Percentiles rank a stretch among this genome's conserved stretches.
phyloP scores from a whole-genome alignment of 2,329 filamentous ascomycete genomes.

The Penicillium vulpinum region DNA sequence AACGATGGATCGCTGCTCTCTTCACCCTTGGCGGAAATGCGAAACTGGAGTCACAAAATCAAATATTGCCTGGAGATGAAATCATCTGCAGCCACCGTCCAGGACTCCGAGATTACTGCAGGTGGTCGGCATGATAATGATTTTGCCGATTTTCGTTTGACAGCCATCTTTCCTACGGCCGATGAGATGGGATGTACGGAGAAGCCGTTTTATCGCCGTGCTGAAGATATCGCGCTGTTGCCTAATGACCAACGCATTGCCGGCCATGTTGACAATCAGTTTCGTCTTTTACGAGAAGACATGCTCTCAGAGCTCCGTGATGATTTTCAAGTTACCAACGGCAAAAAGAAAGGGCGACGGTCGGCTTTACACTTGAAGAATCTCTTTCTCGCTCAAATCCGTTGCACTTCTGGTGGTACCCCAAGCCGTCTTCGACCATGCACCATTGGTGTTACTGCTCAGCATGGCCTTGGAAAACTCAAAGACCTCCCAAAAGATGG shows the following conservation, averaged over 20 bases:
- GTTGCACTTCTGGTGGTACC: conserved; percentile 39
- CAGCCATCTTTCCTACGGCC: conserved; percentile 65
- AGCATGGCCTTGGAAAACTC: conserved; percentile 50
- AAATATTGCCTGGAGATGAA: conserved; percentile 39
- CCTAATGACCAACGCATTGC: conserved; percentile 41
- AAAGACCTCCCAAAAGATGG: conserved; percentile 24
- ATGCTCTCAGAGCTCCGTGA: conserved; percentile 66
- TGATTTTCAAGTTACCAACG: conserved; percentile 56
- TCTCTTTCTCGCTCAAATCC: conserved; percentile 27
- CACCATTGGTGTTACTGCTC: conserved; percentile 46
- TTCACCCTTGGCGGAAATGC: conserved; percentile 30
- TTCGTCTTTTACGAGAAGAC: conserved; percentile 69
- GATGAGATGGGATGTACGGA: conserved; percentile 62
- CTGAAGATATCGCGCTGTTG: conserved; percentile 51
- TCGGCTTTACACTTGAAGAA: conserved; percentile 44
- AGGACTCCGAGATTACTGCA: conserved; percentile 34
- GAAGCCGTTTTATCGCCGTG: conserved; percentile 56
- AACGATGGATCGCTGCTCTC: conserved; percentile 26
- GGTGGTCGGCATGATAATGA: conserved; percentile 77
- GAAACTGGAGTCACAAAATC: conserved; percentile 45
- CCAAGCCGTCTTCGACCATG: conserved; percentile 28
- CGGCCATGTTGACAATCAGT: conserved; percentile 68
- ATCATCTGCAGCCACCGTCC: conserved; percentile 11
- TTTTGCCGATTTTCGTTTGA: conserved; percentile 59
- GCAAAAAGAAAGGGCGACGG: conserved; percentile 50